phyloP scores from a whole-genome alignment of 352 stramenopile species.

The Globisporangium yorkense region DNA sequence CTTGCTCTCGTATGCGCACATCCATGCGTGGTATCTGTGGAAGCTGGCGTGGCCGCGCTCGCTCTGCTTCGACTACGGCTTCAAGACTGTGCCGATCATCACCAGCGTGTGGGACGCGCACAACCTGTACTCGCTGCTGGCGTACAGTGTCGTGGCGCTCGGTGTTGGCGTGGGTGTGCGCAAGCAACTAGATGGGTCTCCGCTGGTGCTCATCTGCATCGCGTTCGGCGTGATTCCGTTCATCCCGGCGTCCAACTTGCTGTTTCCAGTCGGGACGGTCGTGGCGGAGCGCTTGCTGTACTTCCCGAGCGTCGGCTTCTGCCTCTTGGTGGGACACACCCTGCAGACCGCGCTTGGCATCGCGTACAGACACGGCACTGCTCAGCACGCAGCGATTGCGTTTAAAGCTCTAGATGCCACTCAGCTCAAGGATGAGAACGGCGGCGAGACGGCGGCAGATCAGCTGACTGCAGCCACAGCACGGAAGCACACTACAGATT shows the following conservation, averaged over 20 bases:
- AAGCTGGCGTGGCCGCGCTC: conserved; percentile 86
- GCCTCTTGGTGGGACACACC: conserved; percentile 45
- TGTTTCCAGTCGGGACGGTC: conserved; percentile 89
- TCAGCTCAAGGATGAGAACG: background rate
- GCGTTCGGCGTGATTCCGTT: conserved; percentile 83
- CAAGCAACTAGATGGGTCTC: conserved; percentile 14
- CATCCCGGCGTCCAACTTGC: conserved; percentile 85
- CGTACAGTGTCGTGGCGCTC: conserved; percentile 46
- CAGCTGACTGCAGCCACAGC: background rate
- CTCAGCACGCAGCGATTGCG: too few relatives aligned
- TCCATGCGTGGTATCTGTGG: conserved; percentile 85
- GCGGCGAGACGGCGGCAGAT: background rate
- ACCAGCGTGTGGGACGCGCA: conserved; percentile 36
- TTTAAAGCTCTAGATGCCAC: background rate
- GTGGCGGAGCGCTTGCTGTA: conserved; percentile 90
- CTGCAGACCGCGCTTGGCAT: conserved; percentile 23
- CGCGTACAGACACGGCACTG: conserved; percentile 14
- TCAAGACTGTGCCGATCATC: conserved; percentile 78
- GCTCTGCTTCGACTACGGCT: conserved; percentile 91
- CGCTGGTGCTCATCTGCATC: conserved; percentile 48
- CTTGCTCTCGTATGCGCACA: conserved; percentile 76
- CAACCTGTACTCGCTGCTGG: conserved; percentile 52
- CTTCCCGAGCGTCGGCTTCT: conserved; percentile 86
- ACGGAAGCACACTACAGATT: background rate
- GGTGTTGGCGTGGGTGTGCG: conserved; percentile 19